Evolutionary conservation across 108 stramenopile species (phyloP), one percentile per base, ranked within the genome.

Genomic region (Cyclotella choctawhatcheeana): DNA sequence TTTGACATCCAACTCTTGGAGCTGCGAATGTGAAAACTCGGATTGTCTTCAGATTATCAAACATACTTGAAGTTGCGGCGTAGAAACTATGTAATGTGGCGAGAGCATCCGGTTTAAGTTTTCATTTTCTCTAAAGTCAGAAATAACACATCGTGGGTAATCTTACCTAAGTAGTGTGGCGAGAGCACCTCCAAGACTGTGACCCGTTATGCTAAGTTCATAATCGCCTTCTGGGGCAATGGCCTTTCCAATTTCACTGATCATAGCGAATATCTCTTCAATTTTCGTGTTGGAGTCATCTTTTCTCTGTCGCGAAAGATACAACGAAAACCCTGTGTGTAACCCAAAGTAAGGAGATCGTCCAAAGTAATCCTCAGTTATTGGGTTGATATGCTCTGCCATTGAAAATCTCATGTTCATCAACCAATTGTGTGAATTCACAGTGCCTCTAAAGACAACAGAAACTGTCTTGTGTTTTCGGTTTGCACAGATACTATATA

Each of bases 391-490:
- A 51, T 45, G 44, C 44, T 69, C 30, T 18, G 53, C 44, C 69
- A 55, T 69, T 20, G 31, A 30, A 37, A 43, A 52, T n/a, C 63
- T 52, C 33, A 63, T 26, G 44, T 72, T 72, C 61, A 52, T 47
- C 16, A 44, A 18, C 71, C 71, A 72, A n/a, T 72, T 63, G 8
- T 40, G 26, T 1, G 61, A 44, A 30, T 53, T 44, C 50, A 50
- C 58, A 16, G 71, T 53, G 14, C 60, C 71, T 44, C 61, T 45
- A 30, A 72, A 72, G 1, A 63, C 52, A 24, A 72, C 71, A 27
- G 48, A 43, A 0, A 72, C 71, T 30, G 33, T 25, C 24, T 63
- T 62, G 6, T 54, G 32, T 20, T 21, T 30, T 25, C 52, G 31
- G 24, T 53, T 37, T 47, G 29, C 33, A 5, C 45, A 48, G 44